Conservation (phyloP, 352 stramenopile species). For the Globisporangium rhizosaccharum region DNA sequence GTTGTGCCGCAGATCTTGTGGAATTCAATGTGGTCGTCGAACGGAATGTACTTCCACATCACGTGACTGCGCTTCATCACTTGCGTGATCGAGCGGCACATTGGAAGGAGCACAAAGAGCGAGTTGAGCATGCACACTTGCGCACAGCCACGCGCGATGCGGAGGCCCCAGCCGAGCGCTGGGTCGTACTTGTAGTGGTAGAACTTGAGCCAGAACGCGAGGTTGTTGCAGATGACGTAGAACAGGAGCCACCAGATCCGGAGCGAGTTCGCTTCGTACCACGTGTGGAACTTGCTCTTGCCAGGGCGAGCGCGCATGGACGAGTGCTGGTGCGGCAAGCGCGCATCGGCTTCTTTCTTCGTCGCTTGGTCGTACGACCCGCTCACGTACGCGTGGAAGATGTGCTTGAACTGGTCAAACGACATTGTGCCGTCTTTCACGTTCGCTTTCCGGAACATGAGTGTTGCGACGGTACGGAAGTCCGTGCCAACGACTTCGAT, state of each 20-base stretch:
- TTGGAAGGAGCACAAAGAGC: slow-evolving; percentile 68
- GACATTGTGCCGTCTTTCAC: slow-evolving; percentile 56
- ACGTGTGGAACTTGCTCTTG: slow-evolving; percentile 59
- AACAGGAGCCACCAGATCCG: slow-evolving; percentile 77
- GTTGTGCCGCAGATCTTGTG: slow-evolving; percentile 73
- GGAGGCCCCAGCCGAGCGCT: slow-evolving; percentile 64
- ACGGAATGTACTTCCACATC: slow-evolving; percentile 70
- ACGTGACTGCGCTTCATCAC: slow-evolving; percentile 63
- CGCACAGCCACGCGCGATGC: slow-evolving; percentile 62
- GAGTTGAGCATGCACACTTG: slow-evolving; percentile 79
- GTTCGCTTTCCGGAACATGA: slow-evolving; percentile 71
- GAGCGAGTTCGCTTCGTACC: slow-evolving; percentile 66
- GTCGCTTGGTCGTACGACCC: slow-evolving; percentile 40
- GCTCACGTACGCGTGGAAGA: slow-evolving; percentile 70
- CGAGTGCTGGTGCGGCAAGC: slow-evolving; percentile 1
- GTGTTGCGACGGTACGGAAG: slow-evolving; percentile 48
- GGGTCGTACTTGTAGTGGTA: slow-evolving; percentile 67
- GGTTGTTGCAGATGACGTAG: slow-evolving; percentile 62
- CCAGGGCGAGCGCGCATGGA: slow-evolving; percentile 23
- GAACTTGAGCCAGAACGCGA: slow-evolving; percentile 74
- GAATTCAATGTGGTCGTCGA: slow-evolving; percentile 76
- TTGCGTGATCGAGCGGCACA: slow-evolving; percentile 72
- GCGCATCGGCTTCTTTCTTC: slow-evolving; percentile 14
- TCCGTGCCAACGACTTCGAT: slow-evolving; percentile 73
- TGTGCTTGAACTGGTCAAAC: slow-evolving; percentile 56